Evolutionary conservation across 495 filamentous ascomycete genomes (phyloP), one percentile per base, ranked within the genome.

Genomic region (Daldinia concentrica): DNA sequence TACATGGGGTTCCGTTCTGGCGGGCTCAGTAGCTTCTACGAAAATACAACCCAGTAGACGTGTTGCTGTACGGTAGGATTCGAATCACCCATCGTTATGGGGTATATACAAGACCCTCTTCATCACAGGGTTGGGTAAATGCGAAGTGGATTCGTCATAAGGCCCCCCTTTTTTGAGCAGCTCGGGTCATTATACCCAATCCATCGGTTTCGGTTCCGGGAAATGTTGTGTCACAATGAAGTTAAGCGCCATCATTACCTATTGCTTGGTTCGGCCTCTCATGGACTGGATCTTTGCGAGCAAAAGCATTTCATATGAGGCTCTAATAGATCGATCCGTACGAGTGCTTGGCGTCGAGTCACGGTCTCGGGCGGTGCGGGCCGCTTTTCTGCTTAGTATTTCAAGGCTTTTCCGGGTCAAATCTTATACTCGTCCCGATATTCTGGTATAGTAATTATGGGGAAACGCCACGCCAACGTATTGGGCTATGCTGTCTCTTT

Each of bases 1-100:
- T 50, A 43, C 39, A 63, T 56, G 76, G 73, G 62, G 68, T 76
- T 57, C 79, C 80, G 69, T 45, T 62, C 77, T 75, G 77, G 80
- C 79, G 79, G 80, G 79, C 74, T 67, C 57, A 52, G 58, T 56
- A 71, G 59, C 62, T 66, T 73, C 52, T 68, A 34, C 45, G 29
- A 68, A 29, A 52, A 73, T 68, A 61, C 64, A 26, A 73, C 70
- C 48, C 26, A 60, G 56, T 37, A 37, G 51, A 32, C 34, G 11
- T 69, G 61, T 52, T 66, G 55, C 61, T 30, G 24, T 52, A 48
- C 37, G 26, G 62, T 66, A 58, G 62, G 62, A 59, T 69, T 63
- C 43, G 34, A 62, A 22, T 30, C 27, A 58, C 24, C 15, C 64
- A 24, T 54, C 26, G n/a, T n/a, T 19, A 58, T 41, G 17, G 62